phyloP scores from a whole-genome alignment of 768 basidiomycete species.

The Mycena latifolia region DNA sequence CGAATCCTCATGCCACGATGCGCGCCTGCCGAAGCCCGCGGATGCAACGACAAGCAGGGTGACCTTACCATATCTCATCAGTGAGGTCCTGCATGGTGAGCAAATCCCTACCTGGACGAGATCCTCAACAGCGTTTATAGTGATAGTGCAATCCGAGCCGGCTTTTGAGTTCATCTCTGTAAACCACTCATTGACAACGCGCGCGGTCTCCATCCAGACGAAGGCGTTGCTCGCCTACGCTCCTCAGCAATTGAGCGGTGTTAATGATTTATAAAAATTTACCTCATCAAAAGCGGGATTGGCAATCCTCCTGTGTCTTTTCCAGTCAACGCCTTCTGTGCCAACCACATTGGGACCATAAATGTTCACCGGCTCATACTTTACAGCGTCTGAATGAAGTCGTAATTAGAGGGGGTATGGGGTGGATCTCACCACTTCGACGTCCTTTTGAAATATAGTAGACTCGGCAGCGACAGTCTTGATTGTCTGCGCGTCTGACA shows the following conservation, averaged over 20 bases:
- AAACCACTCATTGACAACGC: conserved; percentile 58
- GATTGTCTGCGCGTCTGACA: conserved; percentile 58
- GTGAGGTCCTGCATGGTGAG: background rate
- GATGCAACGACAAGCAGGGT: conserved; percentile 55
- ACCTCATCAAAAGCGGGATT: conserved; percentile 67
- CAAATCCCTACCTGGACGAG: background rate
- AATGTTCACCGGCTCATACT: conserved; percentile 15
- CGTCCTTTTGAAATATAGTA: conserved; percentile 54
- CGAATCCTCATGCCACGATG: conserved; percentile 48
- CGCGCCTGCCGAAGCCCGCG: conserved; percentile 55
- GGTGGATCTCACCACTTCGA: conserved; percentile 45
- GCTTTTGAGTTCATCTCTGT: conserved; percentile 50
- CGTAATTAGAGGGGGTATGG: background rate
- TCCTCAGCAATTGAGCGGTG: background rate
- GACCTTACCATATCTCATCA: background rate
- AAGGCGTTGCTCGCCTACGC: conserved; percentile 57
- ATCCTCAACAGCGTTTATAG: conserved; percentile 5
- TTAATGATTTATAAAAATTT: background rate
- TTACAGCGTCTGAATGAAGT: background rate
- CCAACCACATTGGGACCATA: conserved; percentile 52
- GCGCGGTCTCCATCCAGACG: conserved; percentile 60
- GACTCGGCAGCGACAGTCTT: conserved; percentile 49
- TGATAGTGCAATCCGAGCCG: background rate
- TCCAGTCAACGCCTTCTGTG: conserved; percentile 59
- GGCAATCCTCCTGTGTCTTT: conserved; percentile 57